Percentiles rank a stretch among this genome's conserved stretches.
Evolutionary conservation across 1,284 basidiomycete genomes (phyloP).

Genomic region (Ustanciosporium gigantosporum): DNA sequence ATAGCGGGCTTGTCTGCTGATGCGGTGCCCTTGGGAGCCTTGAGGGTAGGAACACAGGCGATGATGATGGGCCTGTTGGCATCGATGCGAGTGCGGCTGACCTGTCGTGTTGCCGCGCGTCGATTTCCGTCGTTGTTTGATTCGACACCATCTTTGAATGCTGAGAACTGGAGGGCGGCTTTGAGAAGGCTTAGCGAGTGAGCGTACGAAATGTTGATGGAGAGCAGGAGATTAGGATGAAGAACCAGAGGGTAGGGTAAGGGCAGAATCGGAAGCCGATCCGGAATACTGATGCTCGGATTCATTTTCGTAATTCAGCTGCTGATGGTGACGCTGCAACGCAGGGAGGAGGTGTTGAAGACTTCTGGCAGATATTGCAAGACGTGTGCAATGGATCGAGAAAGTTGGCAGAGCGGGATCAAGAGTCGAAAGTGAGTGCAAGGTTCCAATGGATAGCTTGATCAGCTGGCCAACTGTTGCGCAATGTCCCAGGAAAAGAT

Average conservation of each 20-base stretch:
- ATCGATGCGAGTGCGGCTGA: slow-evolving; percentile 19
- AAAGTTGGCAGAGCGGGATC: too few relatives aligned
- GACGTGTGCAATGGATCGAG: too few relatives aligned
- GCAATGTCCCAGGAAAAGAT: too few relatives aligned
- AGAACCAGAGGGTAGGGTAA: slow-evolving; percentile 58
- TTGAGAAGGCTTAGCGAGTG: slow-evolving; percentile 58
- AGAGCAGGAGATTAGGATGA: slow-evolving; percentile 57
- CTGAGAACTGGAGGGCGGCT: slow-evolving; percentile 50
- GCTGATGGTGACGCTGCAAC: too few relatives aligned
- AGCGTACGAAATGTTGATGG: slow-evolving; percentile 52
- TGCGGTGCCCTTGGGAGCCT: slow-evolving; percentile 35
- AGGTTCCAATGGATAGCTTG: too few relatives aligned
- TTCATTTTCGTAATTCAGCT: slow-evolving; percentile 15
- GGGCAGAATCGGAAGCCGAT: slow-evolving; percentile 50
- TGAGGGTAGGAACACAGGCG: slow-evolving; percentile 50
- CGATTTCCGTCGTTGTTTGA: slow-evolving; percentile 20
- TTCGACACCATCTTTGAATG: slow-evolving; percentile 17
- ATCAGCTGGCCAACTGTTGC: too few relatives aligned
- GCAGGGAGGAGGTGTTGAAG: too few relatives aligned
- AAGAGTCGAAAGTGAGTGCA: too few relatives aligned
- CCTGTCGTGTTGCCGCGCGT: slow-evolving; percentile 5
- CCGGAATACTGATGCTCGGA: slow-evolving; percentile 43
- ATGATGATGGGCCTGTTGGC: slow-evolving; percentile 46
- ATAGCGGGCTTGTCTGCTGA: slow-evolving; percentile 31
- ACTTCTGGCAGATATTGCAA: too few relatives aligned